A percentile compares a stretch with the other conserved stretches of the same genome.
phyloP scores from a whole-genome alignment of 805 yeast genomes.

The Monosporozyma siamensis region DNA sequence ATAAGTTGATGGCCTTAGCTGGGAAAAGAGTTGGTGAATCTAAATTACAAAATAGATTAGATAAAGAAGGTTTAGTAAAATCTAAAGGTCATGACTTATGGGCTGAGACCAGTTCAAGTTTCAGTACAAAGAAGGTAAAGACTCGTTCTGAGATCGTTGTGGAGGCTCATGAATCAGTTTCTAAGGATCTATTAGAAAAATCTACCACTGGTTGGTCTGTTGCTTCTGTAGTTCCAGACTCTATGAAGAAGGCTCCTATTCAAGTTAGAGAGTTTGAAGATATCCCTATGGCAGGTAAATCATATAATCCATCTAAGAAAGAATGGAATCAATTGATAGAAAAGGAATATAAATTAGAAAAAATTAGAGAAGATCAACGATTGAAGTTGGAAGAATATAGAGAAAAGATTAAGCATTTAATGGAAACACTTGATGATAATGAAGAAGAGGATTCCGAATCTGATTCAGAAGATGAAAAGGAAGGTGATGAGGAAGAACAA shows the following conservation, averaged over 20 bases:
- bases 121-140: slow-evolving; percentile 1
- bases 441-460: slow-evolving; percentile 39
- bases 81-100: slow-evolving; percentile 58
- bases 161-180: slow-evolving; percentile 22
- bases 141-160: slow-evolving; percentile 22
- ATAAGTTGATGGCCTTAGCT: slow-evolving; percentile 61
- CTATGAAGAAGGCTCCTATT: slow-evolving; percentile 46
- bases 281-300: slow-evolving; percentile 76
- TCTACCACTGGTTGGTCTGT: slow-evolving; percentile 41
- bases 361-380: slow-evolving; percentile 56
- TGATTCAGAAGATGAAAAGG: slow-evolving; percentile 30
- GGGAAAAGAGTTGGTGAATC: slow-evolving; percentile 58
- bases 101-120: slow-evolving; percentile 31
- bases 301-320: slow-evolving; percentile 77
- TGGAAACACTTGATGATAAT: slow-evolving; percentile 51
- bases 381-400: slow-evolving; percentile 52
- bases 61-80: slow-evolving; percentile 51
- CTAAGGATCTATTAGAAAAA: slow-evolving; percentile 32
- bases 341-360: slow-evolving; percentile 57
- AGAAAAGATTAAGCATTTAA: slow-evolving; percentile 53
- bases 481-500: slow-evolving; percentile 27
- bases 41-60: slow-evolving; percentile 39
- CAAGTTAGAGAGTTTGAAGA: slow-evolving; percentile 40
- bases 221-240: slow-evolving; percentile 46
- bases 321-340: slow-evolving; percentile 71